Percentiles rank a stretch among this genome's conserved stretches.
Conservation (phyloP, 768 basidiomycete species). For the Trametes sanguinea region DNA sequence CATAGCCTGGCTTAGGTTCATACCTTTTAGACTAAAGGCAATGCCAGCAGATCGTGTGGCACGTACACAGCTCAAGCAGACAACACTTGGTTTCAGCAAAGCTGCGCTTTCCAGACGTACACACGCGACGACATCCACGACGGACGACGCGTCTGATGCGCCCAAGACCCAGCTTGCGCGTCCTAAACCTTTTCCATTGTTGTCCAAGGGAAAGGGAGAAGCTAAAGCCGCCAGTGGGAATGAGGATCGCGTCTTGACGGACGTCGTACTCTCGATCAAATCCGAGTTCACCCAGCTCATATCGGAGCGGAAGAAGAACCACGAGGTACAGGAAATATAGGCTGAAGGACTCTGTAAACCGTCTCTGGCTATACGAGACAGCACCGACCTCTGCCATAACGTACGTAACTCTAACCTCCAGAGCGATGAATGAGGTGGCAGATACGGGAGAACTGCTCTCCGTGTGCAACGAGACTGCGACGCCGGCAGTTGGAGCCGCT, state of each 20-base stretch:
- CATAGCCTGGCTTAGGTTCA: neutral
- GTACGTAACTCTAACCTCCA: conserved; percentile 25
- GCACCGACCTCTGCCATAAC: conserved; percentile 33
- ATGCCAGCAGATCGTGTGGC: conserved; percentile 15
- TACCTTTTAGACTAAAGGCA: too few relatives aligned
- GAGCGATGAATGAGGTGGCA: neutral
- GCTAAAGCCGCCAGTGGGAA: conserved; percentile 2
- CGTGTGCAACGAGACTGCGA: too few relatives aligned
- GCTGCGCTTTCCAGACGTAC: neutral
- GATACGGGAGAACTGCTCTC: neutral
- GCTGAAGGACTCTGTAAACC: conserved; percentile 30
- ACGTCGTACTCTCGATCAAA: conserved; percentile 37
- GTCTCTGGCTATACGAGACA: conserved; percentile 38
- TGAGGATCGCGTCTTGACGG: conserved; percentile 33
- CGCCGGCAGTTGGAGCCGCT: too few relatives aligned
- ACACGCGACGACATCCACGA: neutral
- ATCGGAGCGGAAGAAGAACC: conserved; percentile 36
- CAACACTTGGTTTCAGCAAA: conserved; percentile 4
- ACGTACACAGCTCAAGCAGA: neutral
- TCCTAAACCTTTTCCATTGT: neutral
- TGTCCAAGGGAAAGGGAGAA: neutral
- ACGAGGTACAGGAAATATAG: conserved; percentile 40
- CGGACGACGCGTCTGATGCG: neutral
- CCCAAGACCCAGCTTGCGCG: neutral
- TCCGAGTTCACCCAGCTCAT: conserved; percentile 36